A percentile compares a stretch with the other conserved stretches of the same genome.
These are phyloP conservation scores for Aspergillus sp. DNA, from an alignment of 2,329 filamentous ascomycete genomes.

Conservation along the genomic window DNA sequence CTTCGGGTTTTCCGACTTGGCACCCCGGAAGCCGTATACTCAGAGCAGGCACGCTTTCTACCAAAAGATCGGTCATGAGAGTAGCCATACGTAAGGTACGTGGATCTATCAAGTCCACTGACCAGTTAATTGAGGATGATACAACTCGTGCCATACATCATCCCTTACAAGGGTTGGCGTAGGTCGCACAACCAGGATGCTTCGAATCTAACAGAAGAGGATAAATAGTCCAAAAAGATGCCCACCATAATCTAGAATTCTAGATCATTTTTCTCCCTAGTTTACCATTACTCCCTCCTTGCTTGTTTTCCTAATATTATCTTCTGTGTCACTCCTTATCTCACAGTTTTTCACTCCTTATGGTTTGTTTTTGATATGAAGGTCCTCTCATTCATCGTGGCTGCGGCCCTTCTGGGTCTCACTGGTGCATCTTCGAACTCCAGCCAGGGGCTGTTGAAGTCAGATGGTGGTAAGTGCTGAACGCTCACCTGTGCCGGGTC, in stretches of 20 bases:
- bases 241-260: not conserved
- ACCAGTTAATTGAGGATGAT: not conserved
- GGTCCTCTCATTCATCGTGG: not conserved
- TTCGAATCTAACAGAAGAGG: not conserved
- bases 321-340: too few species aligned
- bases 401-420: slow-evolving; percentile 1
- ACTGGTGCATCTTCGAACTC: slow-evolving; percentile 1
- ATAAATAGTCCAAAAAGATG: not conserved
- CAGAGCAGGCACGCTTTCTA: not conserved
- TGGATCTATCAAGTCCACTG: not conserved
- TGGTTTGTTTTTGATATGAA: too few species aligned
- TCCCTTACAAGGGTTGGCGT: not conserved
- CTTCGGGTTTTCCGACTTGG: slow-evolving; percentile 1
- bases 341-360: too few species aligned
- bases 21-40: not conserved
- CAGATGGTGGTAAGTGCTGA: not conserved
- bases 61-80: too few species aligned
- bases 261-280: too few species aligned
- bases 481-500: not conserved
- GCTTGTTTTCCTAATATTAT: too few species aligned
- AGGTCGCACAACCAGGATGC: not conserved
- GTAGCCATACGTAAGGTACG: not conserved
- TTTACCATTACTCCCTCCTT: too few species aligned
- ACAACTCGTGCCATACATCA: not conserved
- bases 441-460: slow-evolving; percentile 3